Base-by-base conservation (phyloP, 345 rosid species). In the Cardiospermum halicacabum region DNA sequence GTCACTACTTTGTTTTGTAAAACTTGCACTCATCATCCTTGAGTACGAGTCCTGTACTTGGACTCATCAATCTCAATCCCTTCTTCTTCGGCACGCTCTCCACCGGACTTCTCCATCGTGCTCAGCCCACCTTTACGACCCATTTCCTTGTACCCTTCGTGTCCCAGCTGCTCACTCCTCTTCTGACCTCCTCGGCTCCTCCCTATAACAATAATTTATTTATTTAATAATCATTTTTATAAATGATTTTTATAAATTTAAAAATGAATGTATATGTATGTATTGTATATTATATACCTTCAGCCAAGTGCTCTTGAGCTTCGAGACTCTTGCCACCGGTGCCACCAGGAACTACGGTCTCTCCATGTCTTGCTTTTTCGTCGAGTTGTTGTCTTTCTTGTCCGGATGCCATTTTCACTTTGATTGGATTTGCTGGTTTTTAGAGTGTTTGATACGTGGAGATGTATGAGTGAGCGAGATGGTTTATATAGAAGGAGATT, bases 31-130 rank as follows among this genome's bases (percentile, higher is more conserved):
- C 40, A 8, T n/a, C 3, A 28, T 31, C 4, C n/a, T 21, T 24
- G 16, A 37, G 13, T 43, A 18, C 12, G 42, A 24, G 72, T 72
- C 49, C 10, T 83, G 88, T 67, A 79, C 78, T 87, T 89, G 68
- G 96, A 85, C 75, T 91, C 94, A 3, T 91, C 85, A 21, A 85
- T 78, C 0, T 62, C 15, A 31, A 91, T 79, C 8, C 94, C 92
- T 75, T 89, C 83, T 10, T 69, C 74, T 11, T 73, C 85, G 0
- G 84, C 88, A 6, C 92, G 75, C 15, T 91, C 91, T 53, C 89
- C 89, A 58, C 66, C 87, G 0, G 94, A 82, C 68, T 82, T 85
- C 0, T 85, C 87, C 53, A 13, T 62, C 11, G 89, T 75, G 77
- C 83, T 84, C 8, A 87, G 83, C 18, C 89, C 91, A 21, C 92